A percentile compares a stretch with the other conserved stretches of the same genome.
phyloP scores from a whole-genome alignment of 1,139 yeast genomes.

The Debaryomyces singareniensis region DNA sequence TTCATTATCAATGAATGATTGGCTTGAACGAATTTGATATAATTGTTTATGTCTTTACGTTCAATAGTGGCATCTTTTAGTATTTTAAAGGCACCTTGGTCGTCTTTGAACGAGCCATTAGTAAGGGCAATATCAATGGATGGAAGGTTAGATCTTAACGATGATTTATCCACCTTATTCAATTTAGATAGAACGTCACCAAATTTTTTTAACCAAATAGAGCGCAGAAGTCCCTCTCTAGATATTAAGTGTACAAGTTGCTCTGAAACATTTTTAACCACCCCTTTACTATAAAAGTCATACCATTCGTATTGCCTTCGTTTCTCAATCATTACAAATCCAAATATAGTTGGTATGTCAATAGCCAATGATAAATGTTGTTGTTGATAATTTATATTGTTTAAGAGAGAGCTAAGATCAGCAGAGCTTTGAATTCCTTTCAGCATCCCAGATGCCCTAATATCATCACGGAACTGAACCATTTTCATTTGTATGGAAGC shows the following conservation, averaged over 20 bases:
- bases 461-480: slow-evolving; percentile 23
- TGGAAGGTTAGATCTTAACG: slow-evolving; percentile 17
- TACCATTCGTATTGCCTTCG: slow-evolving; percentile 68
- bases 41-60: slow-evolving; percentile 35
- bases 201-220: slow-evolving; percentile 60
- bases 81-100: slow-evolving; percentile 13
- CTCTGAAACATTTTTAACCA: slow-evolving; percentile 50
- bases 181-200: slow-evolving; percentile 39
- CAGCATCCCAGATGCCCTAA: background rate
- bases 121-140: slow-evolving; percentile 37
- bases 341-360: slow-evolving; percentile 78
- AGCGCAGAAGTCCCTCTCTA: slow-evolving; percentile 52
- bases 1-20: slow-evolving; percentile 4
- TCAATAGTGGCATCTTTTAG: slow-evolving; percentile 22
- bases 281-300: slow-evolving; percentile 43
- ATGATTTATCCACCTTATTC: slow-evolving; percentile 12
- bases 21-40: slow-evolving; percentile 23
- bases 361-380: slow-evolving; percentile 48
- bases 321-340: slow-evolving; percentile 65
- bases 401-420: slow-evolving; percentile 16
- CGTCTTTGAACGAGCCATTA: slow-evolving; percentile 14
- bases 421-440: background rate
- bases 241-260: slow-evolving; percentile 52
- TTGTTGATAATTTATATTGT: slow-evolving; percentile 33
- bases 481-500: slow-evolving; percentile 36